Evolutionary conservation across 352 stramenopile species (phyloP), one percentile per base, ranked within the genome.

Genomic region (Pythium rishiriense): DNA sequence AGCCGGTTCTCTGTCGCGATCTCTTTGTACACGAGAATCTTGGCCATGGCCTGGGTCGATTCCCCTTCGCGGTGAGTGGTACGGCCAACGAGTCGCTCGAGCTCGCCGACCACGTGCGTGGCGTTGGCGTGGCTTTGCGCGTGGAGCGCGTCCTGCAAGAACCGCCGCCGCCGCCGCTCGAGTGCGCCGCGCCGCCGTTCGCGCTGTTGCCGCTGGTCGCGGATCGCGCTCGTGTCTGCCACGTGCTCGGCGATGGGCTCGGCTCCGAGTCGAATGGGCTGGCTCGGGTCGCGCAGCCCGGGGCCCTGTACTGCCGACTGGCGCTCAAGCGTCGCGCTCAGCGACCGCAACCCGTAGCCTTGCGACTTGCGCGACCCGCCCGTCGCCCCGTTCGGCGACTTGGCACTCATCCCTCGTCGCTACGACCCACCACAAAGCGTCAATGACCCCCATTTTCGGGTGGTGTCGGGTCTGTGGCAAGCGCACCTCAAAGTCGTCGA

Each of bases 11-110:
- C 82, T 0, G 60, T 63, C 37, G 73, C 76, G 52, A 94, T 72
- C 24, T 87, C 71, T 49, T 90, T 91, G 78, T 88, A 94, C 11
- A 76, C 47, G 8, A 88, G 35, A 28, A 93, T 79, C 33, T 78
- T 74, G n/a, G 66, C 62, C 43, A 86, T 78, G 43, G 78, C 71
- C 5, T 68, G 50, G 4, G 65, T 61, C 1, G 83, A 51, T 0
- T 75, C 73, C 12, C 68, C 66, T 24, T 94, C 85, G 5, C 62
- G 72, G 21, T 77, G 76, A 3, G 83, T 91, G 41, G 64, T 56
- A 21, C 78, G 75, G n/a, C 79, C 50, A 12, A 88, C 68, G 4
- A 84, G 53, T 12, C 66, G 43, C 37, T 90, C 74, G 14, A 93
- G 59, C 21, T 28, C 37, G 10, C 43, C 11, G 0, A 33, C 19